Percentiles rank a stretch among this genome's conserved stretches.
phyloP scores from a whole-genome alignment of 2,329 filamentous ascomycete species.

The Chaetomiaceae sp. region DNA sequence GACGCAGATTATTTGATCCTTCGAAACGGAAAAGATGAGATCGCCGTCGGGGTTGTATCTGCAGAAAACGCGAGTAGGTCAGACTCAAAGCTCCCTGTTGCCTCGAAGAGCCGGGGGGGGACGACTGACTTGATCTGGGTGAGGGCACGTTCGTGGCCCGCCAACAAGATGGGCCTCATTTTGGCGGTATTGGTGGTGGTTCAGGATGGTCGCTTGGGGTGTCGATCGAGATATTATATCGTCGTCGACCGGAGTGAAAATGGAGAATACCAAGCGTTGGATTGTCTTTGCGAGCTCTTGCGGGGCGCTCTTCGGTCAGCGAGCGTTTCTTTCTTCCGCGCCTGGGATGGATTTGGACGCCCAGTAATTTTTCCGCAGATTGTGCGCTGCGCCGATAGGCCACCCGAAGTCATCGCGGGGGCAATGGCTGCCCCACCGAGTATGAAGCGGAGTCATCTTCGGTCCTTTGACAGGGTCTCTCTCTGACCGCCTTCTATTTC shows the following conservation, averaged over 20 bases:
- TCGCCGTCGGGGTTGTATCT: constrained; percentile 94
- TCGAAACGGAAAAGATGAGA: constrained; percentile 90
- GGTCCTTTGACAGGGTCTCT: not conserved
- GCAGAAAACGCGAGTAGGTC: constrained; percentile 4
- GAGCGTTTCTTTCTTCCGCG: constrained; percentile 10
- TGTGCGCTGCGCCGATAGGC: constrained; percentile 25
- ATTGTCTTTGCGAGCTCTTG: constrained; percentile 13
- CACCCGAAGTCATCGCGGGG: constrained; percentile 22
- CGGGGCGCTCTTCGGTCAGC: constrained; percentile 11
- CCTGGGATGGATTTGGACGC: constrained; percentile 22
- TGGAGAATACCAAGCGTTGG: constrained; percentile 4
- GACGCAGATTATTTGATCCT: constrained; percentile 94
- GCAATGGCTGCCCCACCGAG: constrained; percentile 12
- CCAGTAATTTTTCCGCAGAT: constrained; percentile 28
- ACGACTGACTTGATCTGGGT: constrained; percentile 80
- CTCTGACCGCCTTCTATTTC: constrained; percentile 22
- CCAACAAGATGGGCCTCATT: constrained; percentile 95
- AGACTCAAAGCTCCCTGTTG: not conserved
- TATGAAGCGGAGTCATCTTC: not conserved
- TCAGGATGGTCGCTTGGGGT: no score
- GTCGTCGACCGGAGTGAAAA: constrained; percentile 2
- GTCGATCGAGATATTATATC: not conserved
- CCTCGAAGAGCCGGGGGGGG: constrained; percentile 5
- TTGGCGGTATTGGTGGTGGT: constrained; percentile 37
- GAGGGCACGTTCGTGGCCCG: constrained; percentile 93